Percentiles rank a stretch among this genome's conserved stretches.
Evolutionary conservation across 129 eudicot species (phyloP).

Genomic region (Heracleum sosnowskyi): DNA sequence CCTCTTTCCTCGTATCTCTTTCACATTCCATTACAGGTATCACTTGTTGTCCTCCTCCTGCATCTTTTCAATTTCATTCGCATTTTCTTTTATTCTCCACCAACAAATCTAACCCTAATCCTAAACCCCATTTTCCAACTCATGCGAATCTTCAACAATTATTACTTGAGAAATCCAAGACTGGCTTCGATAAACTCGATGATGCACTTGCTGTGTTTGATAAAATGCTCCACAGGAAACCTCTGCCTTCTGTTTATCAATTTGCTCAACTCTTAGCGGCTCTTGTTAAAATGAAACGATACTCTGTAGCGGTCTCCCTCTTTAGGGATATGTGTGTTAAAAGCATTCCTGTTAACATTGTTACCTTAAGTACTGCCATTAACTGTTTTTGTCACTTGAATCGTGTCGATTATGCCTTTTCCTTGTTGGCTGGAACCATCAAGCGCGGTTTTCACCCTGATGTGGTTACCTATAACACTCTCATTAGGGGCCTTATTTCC

Average conservation of each 20-base stretch:
- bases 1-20: too few species aligned
- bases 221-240: background rate
- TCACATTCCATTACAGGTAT: too few species aligned
- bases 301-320: background rate
- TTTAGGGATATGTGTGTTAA: background rate
- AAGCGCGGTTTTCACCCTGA: too few species aligned
- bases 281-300: background rate
- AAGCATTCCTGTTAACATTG: background rate
- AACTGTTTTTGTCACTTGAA: background rate
- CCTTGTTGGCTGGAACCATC: too few species aligned
- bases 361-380: too few species aligned
- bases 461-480: too few species aligned
- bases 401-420: too few species aligned
- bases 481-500: too few species aligned
- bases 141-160: background rate
- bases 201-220: background rate
- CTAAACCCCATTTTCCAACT: background rate
- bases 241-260: background rate
- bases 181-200: background rate
- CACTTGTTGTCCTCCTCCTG: too few species aligned
- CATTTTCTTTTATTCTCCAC: background rate
- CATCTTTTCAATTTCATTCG: too few species aligned
- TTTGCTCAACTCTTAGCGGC: background rate
- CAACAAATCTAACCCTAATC: background rate
- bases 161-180: background rate